phyloP scores from a whole-genome alignment of 78 protist species.

The slime mould (Dictyostelium discoideum) region DNA sequence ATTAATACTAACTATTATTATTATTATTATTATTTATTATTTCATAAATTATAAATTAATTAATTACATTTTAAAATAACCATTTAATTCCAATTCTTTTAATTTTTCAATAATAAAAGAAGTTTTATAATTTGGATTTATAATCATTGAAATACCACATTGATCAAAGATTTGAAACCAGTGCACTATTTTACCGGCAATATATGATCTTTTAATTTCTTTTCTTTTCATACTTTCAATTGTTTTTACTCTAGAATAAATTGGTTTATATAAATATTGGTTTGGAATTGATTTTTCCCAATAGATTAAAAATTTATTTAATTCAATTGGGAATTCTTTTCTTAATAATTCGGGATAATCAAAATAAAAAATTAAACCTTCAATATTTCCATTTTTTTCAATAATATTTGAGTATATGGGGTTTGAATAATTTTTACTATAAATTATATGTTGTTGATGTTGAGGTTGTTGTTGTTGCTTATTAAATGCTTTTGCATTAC shows the following conservation, averaged over 20 bases:
- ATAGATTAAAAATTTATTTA: background rate
- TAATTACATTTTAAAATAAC: background rate
- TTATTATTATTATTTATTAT: background rate
- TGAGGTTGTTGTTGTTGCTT: too few species aligned
- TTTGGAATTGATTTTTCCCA: background rate
- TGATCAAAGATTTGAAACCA: background rate
- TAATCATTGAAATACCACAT: background rate
- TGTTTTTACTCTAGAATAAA: background rate
- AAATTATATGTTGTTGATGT: too few species aligned
- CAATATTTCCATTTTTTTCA: background rate
- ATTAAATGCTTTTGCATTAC: too few species aligned
- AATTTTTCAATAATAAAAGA: background rate
- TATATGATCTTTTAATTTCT: background rate
- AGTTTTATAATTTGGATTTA: background rate
- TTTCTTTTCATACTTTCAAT: background rate
- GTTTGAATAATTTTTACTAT: too few species aligned
- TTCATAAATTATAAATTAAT: too few species aligned
- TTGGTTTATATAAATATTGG: conserved; percentile 1
- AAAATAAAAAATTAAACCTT: too few species aligned
- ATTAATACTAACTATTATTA: background rate
- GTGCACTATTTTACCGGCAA: background rate
- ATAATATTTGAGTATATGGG: too few species aligned
- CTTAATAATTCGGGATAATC: background rate
- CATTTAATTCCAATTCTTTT: background rate
- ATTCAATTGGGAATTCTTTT: background rate